These are phyloP conservation scores for Colletotrichum truncatum DNA, from an alignment of 2,329 filamentous ascomycete genomes.

Conservation along the genomic window DNA sequence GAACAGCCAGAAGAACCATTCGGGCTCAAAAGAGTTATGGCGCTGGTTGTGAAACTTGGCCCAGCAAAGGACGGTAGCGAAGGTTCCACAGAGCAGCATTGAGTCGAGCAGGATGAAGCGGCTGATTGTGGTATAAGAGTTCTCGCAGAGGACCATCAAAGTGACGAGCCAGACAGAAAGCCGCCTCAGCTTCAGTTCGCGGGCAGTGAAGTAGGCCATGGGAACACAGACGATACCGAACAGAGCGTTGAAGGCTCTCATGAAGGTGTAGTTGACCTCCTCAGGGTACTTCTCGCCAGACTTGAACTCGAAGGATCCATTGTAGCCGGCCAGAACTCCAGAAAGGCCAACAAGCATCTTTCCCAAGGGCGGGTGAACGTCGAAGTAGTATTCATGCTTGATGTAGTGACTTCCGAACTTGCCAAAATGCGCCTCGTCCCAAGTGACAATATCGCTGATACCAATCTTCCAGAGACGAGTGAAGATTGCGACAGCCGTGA, in stretches of 20 bases:
- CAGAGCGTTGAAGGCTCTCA: slow-evolving; percentile 96
- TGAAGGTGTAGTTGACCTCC: slow-evolving; percentile 96
- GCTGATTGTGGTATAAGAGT: slow-evolving; percentile 99
- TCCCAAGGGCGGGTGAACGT: slow-evolving; percentile 89
- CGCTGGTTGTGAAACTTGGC: slow-evolving; percentile 93
- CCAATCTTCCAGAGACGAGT: slow-evolving; percentile 77
- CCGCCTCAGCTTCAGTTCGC: slow-evolving; percentile 85
- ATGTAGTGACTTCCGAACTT: slow-evolving; percentile 99
- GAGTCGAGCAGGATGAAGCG: slow-evolving; percentile 98
- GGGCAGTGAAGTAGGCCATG: slow-evolving; percentile 93
- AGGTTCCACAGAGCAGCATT: slow-evolving; percentile 99
- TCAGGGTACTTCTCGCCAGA: slow-evolving; percentile 95
- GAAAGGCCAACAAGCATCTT: slow-evolving; percentile 99
- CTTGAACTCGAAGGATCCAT: slow-evolving; percentile 99
- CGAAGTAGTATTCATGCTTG: slow-evolving; percentile 98
- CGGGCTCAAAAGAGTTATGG: slow-evolving; percentile 83
- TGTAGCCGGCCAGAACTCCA: slow-evolving; percentile 96
- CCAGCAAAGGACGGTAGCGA: slow-evolving; percentile 97
- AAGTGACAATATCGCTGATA: slow-evolving; percentile 72
- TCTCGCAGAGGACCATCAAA: slow-evolving; percentile 97
- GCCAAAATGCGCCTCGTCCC: slow-evolving; percentile 80
- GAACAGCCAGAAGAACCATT: slow-evolving; percentile 96
- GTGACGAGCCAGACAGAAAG: slow-evolving; percentile 95
- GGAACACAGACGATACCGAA: slow-evolving; percentile 95
- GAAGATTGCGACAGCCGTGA: slow-evolving; percentile 70